Percentiles rank a stretch among this genome's conserved stretches.
Evolutionary conservation across 345 rosid species (phyloP).

Genomic region (Hibiscus mutabilis): DNA sequence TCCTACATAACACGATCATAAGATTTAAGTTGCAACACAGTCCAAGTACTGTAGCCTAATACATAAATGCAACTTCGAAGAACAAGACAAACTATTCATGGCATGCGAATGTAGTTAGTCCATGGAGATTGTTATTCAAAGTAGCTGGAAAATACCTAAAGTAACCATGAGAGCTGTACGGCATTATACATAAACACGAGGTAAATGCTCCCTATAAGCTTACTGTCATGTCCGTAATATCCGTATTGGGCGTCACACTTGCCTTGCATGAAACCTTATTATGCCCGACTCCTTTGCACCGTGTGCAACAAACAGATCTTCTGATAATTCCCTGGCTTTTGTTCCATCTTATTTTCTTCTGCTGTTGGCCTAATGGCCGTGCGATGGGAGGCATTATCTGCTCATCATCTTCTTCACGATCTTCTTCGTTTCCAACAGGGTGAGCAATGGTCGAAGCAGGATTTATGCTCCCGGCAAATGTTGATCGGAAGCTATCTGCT

Average conservation of each 20-base stretch:
- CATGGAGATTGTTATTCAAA: background rate
- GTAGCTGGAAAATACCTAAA: background rate
- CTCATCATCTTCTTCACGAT: slow-evolving; percentile 11
- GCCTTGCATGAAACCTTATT: slow-evolving; percentile 77
- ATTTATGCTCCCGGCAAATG: slow-evolving; percentile 46
- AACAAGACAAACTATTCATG: background rate
- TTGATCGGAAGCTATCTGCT: slow-evolving; percentile 40
- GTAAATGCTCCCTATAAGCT: slow-evolving; percentile 5
- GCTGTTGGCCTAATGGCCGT: slow-evolving; percentile 31
- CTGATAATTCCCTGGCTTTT: slow-evolving; percentile 37
- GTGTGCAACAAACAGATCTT: slow-evolving; percentile 58
- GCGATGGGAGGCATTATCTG: slow-evolving; percentile 60
- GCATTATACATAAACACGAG: background rate
- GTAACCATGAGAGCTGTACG: background rate
- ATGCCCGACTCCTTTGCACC: slow-evolving; percentile 79
- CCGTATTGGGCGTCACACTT: background rate
- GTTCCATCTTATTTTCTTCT: slow-evolving; percentile 32
- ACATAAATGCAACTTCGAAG: background rate
- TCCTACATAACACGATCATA: background rate
- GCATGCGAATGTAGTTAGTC: background rate
- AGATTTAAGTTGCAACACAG: background rate
- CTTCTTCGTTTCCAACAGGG: slow-evolving; percentile 25
- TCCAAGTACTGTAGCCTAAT: background rate
- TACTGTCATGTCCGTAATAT: no score
- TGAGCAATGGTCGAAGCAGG: slow-evolving; percentile 25